Percentiles rank a stretch among this genome's conserved stretches.
phyloP scores from a whole-genome alignment of 768 basidiomycete genomes.

The Tulasnella sp. region DNA sequence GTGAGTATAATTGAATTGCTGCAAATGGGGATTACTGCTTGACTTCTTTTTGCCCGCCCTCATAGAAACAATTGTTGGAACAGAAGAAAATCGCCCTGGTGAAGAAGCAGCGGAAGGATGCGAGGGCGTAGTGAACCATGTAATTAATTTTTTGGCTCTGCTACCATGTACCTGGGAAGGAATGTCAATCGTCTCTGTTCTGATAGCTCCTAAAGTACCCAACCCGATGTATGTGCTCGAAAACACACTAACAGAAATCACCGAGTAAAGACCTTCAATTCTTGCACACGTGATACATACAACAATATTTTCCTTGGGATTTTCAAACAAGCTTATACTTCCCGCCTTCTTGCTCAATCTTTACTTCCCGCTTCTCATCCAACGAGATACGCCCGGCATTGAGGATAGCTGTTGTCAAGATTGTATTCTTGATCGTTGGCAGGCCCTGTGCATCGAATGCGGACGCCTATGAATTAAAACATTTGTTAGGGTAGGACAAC shows the following conservation, averaged over 20 bases:
- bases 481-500: not conserved
- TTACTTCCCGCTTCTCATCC: constrained; percentile 79
- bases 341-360: constrained; percentile 55
- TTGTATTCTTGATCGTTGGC: constrained; percentile 83
- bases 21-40: not conserved
- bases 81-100: constrained; percentile 45
- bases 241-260: no score
- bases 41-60: constrained; percentile 15
- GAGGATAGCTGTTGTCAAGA: constrained; percentile 77
- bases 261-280: no score
- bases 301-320: no score
- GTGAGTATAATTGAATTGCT: constrained; percentile 42
- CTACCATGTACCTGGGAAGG: no score
- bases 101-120: constrained; percentile 36
- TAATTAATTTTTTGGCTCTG: no score
- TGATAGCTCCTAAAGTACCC: no score
- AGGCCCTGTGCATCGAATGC: constrained; percentile 73
- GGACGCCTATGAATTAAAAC: constrained; percentile 29
- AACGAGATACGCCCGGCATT: constrained; percentile 83
- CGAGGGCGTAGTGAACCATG: constrained; percentile 28
- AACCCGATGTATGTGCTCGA: no score
- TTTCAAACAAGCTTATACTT: constrained; percentile 56
- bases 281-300: no score
- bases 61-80: constrained; percentile 51
- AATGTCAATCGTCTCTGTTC: no score